Percentiles rank a stretch among this genome's conserved stretches.
Conservation (phyloP, 2,329 filamentous ascomycete genomes). For the Claviceps africana region DNA sequence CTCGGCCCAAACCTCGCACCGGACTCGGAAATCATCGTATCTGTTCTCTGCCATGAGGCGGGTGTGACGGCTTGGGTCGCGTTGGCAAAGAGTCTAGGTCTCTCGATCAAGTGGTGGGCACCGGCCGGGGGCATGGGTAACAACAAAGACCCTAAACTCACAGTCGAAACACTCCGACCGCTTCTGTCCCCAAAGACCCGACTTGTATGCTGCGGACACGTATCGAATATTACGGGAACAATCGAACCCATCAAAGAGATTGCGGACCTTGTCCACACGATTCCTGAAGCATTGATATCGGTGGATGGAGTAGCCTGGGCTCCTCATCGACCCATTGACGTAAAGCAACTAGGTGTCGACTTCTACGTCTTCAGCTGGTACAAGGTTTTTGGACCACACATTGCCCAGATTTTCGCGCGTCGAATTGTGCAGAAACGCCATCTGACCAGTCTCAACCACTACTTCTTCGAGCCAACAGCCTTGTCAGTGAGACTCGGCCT, state of each 20-base stretch:
- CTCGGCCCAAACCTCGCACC: conserved; percentile 19
- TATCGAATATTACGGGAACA: conserved; percentile 58
- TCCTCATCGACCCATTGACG: conserved; percentile 57
- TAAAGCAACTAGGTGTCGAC: conserved; percentile 54
- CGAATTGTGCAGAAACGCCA: conserved; percentile 34
- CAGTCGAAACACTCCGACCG: conserved; percentile 37
- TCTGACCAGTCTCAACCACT: conserved; percentile 46
- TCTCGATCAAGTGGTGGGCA: conserved; percentile 58
- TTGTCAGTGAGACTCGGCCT: conserved; percentile 55
- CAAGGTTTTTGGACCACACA: conserved; percentile 67
- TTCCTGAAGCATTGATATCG: conserved; percentile 41
- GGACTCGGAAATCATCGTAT: conserved; percentile 48
- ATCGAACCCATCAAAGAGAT: conserved; percentile 42
- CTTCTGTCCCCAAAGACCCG: conserved; percentile 51
- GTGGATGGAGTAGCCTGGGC: conserved; percentile 69
- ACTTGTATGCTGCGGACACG: conserved; percentile 60
- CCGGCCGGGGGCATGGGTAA: conserved; percentile 19
- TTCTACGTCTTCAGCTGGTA: conserved; percentile 75
- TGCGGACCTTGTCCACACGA: conserved; percentile 36
- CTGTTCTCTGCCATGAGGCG: conserved; percentile 62
- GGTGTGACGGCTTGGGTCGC: conserved; percentile 63
- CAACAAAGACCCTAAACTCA: conserved; percentile 26
- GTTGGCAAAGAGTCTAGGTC: conserved; percentile 45
- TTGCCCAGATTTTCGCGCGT: conserved; percentile 56
- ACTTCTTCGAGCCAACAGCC: conserved; percentile 47